phyloP scores from a whole-genome alignment of 1,139 yeast genomes.

The Pichia sp. region DNA sequence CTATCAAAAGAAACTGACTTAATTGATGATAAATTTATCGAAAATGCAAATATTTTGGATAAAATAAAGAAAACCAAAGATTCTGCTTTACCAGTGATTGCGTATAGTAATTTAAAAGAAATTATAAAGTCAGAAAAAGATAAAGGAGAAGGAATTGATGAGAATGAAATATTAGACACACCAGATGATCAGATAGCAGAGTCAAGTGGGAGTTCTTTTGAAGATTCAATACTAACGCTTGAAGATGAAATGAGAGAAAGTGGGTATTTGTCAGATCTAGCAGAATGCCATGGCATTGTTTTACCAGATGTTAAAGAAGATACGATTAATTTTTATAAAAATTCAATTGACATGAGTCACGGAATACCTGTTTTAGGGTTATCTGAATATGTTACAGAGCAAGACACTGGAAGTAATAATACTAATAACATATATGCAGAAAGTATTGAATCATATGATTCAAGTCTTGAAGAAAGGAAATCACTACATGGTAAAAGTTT shows the following conservation, averaged over 20 bases:
- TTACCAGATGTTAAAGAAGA: neutral
- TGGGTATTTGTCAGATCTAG: neutral
- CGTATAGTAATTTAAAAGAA: neutral
- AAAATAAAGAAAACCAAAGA: neutral
- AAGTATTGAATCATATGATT: neutral
- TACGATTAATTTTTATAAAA: slow-evolving; percentile 1
- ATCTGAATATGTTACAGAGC: neutral
- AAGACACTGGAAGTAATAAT: neutral
- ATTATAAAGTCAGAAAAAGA: neutral
- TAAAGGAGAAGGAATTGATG: neutral
- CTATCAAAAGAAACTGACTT: neutral
- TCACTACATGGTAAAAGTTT: neutral
- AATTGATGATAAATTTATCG: neutral
- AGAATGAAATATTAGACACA: no score
- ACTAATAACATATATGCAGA: neutral
- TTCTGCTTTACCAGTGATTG: slow-evolving; percentile 3
- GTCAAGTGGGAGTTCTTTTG: neutral
- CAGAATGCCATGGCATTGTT: slow-evolving; percentile 1
- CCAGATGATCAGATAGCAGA: neutral
- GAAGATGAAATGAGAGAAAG: neutral
- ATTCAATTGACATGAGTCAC: neutral
- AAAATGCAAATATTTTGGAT: slow-evolving; percentile 1
- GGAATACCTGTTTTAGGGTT: slow-evolving; percentile 6
- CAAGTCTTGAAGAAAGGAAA: neutral
- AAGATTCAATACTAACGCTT: neutral